Base-by-base conservation (phyloP, 1,139 yeast genomes). In the Pichia sp. region DNA sequence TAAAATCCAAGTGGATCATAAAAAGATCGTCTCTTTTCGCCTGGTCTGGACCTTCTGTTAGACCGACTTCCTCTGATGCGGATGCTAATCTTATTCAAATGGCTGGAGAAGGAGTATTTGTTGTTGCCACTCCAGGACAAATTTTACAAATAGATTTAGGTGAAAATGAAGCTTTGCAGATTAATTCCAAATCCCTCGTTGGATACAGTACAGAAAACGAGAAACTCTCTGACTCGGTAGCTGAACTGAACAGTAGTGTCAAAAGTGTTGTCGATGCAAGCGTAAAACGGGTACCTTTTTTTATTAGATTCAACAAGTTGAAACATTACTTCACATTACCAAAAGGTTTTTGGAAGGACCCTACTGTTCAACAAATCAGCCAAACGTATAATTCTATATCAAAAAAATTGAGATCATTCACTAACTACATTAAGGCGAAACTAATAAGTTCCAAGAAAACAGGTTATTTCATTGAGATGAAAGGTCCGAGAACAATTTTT, bases 31-130 rank as follows among this genome's bases (percentile, higher is more conserved):
- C 64, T 49, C 54, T 78, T 21, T 64, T 75, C 16, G 79, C 79
- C 2, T 78, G 81, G 81, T 66, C 74, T 1, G 80, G 80, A 0
- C 66, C 67, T 46, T 67, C 70, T 50, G 54, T 74, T 16, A 58
- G 64, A 22, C 49, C 75, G 19, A 40, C 43, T 9, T 18, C 52
- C n/a, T 41, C 52, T 0, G 36, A 44, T 1, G 46, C 47, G 12
- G 41, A 46, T n/a, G 53, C 54, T 2, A 55, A 55, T 36, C 40
- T 55, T 10, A 54, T 70, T n/a, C 58, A 58, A 3, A 64, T 72
- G 43, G 52, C 66, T 8, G 80, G 80, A 0, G 64, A 65, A 22
- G 81, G 80, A 0, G 59, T 56, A 5, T 46, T 75, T 9, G 72
- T 75, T 2, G 55, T 76, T 19, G 67, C 72, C 41, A 72, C 74